Base-by-base conservation (phyloP, 2,329 filamentous ascomycete genomes). In the Eutypella sp. region DNA sequence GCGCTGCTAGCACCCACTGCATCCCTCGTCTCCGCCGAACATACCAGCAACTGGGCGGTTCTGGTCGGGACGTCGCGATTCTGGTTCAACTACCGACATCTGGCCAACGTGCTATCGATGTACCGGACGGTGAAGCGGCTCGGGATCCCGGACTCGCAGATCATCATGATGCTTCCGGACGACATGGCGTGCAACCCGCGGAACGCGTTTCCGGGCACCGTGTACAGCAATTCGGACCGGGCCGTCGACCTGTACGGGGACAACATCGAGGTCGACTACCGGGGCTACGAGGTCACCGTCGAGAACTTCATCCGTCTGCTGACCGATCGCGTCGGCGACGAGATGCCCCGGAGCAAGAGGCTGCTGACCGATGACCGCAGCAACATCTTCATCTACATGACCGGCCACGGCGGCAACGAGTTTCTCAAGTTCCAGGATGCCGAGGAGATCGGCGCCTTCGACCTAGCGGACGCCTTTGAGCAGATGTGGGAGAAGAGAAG, bases 401-500 rank as follows among this genome's bases (percentile, higher is more conserved):
- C 93, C 1, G 93, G 93, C 1, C 93, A 99, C 60, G 93, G 93
- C 25, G 93, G 93, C 16, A 96, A 97, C 64, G 91, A 96, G 69
- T 99, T 99, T 59, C 71, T 99, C 48, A 99, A 99, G 67, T 99
- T 99, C 61, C 93, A 99, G 67, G 93, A 99, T 58, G 89, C 90
- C 6, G 93, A 99, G 67, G 93, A 99, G 69, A 97, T 99, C 55
- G 91, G 89, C 46, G 90, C 90, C 0, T 96, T 95, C 65, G 93
- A 99, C 69, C 73, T 99, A 47, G 93, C 95, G 5, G 89, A 99
- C 67, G 93, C 93, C 0, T 97, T 99, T 65, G 90, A 95, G 68
- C 92, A 99, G 74, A 99, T 99, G 93, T 96, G 91, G 88, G 93
- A 99, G 77, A 99, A 99, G 82, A 95, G 95, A 73, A 85, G 93